Conservation (phyloP, 176 grass and related monocot species). For the Triticum turgidum region DNA sequence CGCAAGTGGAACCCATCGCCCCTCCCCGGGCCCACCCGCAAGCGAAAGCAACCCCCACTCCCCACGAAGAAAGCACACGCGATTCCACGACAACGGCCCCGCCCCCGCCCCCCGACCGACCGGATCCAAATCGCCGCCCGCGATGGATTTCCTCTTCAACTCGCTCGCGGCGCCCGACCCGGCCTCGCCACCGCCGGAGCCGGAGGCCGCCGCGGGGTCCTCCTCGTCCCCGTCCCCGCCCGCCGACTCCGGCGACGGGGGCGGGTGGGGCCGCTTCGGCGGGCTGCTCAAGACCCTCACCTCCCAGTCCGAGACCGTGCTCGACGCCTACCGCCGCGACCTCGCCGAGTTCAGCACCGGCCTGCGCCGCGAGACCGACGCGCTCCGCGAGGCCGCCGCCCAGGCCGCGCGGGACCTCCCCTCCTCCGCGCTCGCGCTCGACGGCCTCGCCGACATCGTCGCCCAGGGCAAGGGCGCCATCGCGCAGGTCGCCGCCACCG, state of each 20-base stretch:
- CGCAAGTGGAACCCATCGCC: neutral
- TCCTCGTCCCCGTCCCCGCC: neutral
- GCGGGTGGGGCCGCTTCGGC: slow-evolving; percentile 54
- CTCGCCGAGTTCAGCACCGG: slow-evolving; percentile 89
- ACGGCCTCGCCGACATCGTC: slow-evolving; percentile 78
- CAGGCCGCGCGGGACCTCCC: slow-evolving; percentile 60
- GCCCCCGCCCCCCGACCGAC: neutral
- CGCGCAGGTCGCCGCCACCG: slow-evolving; percentile 31
- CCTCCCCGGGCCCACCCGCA: neutral
- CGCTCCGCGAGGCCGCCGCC: slow-evolving; percentile 64
- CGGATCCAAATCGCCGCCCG: slow-evolving; percentile 28
- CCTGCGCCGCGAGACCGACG: slow-evolving; percentile 84
- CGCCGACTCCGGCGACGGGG: neutral
- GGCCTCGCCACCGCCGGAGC: neutral
- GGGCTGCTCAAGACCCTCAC: slow-evolving; percentile 78
- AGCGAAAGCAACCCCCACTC: slow-evolving; percentile 2
- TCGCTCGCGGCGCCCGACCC: slow-evolving; percentile 53
- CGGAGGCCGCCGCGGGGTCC: slow-evolving; percentile 26
- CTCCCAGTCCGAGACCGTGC: slow-evolving; percentile 82
- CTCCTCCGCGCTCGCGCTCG: slow-evolving; percentile 49
- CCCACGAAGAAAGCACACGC: neutral
- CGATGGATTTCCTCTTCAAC: slow-evolving; percentile 99
- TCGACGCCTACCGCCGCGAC: slow-evolving; percentile 87
- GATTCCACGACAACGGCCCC: neutral
- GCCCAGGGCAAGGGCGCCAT: slow-evolving; percentile 85